Evolutionary conservation across 2,329 filamentous ascomycete genomes (phyloP).

Genomic region (Graphium sp.): DNA sequence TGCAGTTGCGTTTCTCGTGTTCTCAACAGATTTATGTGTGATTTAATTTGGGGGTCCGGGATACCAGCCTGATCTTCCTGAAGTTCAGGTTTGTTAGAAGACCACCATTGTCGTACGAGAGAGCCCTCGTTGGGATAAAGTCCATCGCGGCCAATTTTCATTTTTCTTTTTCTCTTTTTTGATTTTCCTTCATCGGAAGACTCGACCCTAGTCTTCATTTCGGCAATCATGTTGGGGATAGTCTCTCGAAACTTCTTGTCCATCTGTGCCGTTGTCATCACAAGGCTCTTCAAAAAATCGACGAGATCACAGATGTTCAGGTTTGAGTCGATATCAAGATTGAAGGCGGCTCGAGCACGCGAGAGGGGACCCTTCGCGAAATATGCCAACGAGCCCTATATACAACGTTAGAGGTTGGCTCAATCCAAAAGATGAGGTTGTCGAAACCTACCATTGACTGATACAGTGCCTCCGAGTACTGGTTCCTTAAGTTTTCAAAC

Average conservation of each 20-base stretch:
- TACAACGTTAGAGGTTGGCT: constrained; percentile 7
- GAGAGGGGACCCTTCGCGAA: constrained; percentile 72
- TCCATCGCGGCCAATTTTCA: constrained; percentile 50
- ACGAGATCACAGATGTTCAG: constrained; percentile 47
- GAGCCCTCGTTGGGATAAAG: constrained; percentile 51
- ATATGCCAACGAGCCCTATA: constrained; percentile 59
- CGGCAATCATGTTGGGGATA: constrained; percentile 41
- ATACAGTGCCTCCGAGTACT: constrained; percentile 45
- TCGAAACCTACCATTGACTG: constrained; percentile 36
- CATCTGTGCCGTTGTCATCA: constrained; percentile 49
- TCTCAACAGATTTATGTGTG: constrained; percentile 47
- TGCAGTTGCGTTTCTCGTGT: constrained; percentile 67
- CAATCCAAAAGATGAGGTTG: constrained; percentile 9
- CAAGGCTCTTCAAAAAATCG: constrained; percentile 49
- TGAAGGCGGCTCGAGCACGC: constrained; percentile 54
- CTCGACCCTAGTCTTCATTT: constrained; percentile 38
- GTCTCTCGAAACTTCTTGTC: constrained; percentile 70
- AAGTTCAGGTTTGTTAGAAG: constrained; percentile 30
- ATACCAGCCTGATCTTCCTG: constrained; percentile 29
- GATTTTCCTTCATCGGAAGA: constrained; percentile 26
- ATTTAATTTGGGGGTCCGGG: constrained; percentile 36
- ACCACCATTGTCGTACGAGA: constrained; percentile 56
- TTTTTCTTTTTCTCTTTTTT: constrained; percentile 40
- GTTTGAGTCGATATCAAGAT: constrained; percentile 41
- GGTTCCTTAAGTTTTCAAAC: constrained; percentile 37